These are phyloP conservation scores for Leavenworthia alabamica DNA, from an alignment of 345 rosid genomes.

Conservation along the genomic window DNA sequence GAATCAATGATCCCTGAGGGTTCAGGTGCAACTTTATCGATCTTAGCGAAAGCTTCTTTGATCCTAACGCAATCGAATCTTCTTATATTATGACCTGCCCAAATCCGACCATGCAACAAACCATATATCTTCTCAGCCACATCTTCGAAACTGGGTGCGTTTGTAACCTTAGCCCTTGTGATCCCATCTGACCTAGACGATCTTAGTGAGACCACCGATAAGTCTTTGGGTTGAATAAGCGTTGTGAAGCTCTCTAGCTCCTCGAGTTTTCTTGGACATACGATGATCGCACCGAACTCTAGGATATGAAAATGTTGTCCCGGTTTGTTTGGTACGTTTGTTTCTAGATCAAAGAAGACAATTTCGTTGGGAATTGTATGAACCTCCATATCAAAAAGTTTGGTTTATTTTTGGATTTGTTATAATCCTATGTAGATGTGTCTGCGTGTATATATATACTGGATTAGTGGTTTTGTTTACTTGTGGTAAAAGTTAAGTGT, in stretches of 20 bases:
- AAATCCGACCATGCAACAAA: slow-evolving; percentile 65
- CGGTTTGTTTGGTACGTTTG: slow-evolving; percentile 57
- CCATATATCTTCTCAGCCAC: slow-evolving; percentile 61
- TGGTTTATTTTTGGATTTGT: background rate
- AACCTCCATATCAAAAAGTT: slow-evolving; percentile 8
- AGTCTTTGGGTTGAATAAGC: slow-evolving; percentile 61
- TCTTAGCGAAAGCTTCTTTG: slow-evolving; percentile 68
- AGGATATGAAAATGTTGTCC: slow-evolving; percentile 60
- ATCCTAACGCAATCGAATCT: slow-evolving; percentile 81
- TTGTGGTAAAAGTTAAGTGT: slow-evolving; percentile 34
- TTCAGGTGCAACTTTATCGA: slow-evolving; percentile 52
- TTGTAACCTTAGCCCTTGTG: slow-evolving; percentile 50
- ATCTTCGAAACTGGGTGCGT: slow-evolving; percentile 58
- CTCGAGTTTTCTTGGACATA: slow-evolving; percentile 56
- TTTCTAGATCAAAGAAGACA: slow-evolving; percentile 82
- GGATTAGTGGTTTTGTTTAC: slow-evolving; percentile 31
- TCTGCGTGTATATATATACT: slow-evolving; percentile 30
- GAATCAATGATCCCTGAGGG: slow-evolving; percentile 80
- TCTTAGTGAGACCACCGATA: slow-evolving; percentile 44
- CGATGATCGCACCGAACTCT: slow-evolving; percentile 82
- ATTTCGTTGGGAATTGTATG: slow-evolving; percentile 37
- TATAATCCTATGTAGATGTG: background rate
- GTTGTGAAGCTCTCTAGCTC: slow-evolving; percentile 71
- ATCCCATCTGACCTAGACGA: slow-evolving; percentile 66
- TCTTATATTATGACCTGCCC: slow-evolving; percentile 92